phyloP scores from a whole-genome alignment of 2,329 filamentous ascomycete species.

The Alternaria sp. region DNA sequence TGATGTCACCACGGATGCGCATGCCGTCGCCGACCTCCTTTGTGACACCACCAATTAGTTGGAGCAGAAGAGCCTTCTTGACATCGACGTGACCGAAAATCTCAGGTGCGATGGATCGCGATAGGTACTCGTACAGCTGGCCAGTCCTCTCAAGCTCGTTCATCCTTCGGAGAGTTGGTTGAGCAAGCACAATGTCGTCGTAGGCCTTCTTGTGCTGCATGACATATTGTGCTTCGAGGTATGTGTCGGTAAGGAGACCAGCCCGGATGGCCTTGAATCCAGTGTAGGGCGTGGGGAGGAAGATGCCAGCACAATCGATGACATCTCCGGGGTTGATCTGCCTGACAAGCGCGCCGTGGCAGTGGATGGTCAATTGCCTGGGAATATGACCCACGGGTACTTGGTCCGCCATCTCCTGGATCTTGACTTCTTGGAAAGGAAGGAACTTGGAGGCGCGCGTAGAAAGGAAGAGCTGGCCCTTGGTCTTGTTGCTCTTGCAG shows the following conservation, averaged over 20 bases:
- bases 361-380: slow-evolving; percentile 85
- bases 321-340: slow-evolving; percentile 93
- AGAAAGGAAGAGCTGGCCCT: slow-evolving; percentile 90
- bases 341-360: slow-evolving; percentile 83
- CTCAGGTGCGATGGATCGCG: slow-evolving; percentile 94
- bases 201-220: slow-evolving; percentile 98
- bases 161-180: slow-evolving; percentile 79
- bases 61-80: slow-evolving; percentile 94
- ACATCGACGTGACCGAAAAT: slow-evolving; percentile 97
- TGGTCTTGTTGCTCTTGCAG: slow-evolving; percentile 87
- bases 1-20: slow-evolving; percentile 98
- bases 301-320: slow-evolving; percentile 92
- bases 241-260: slow-evolving; percentile 95
- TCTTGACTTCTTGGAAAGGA: slow-evolving; percentile 97
- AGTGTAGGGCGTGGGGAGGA: slow-evolving; percentile 97
- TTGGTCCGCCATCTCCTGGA: slow-evolving; percentile 99
- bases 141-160: slow-evolving; percentile 83
- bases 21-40: slow-evolving; percentile 98
- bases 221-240: slow-evolving; percentile 91
- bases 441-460: slow-evolving; percentile 97
- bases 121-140: slow-evolving; percentile 93
- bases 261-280: slow-evolving; percentile 97
- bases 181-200: slow-evolving; percentile 86
- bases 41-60: slow-evolving; percentile 93
- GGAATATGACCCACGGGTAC: slow-evolving; percentile 98